phyloP scores from a whole-genome alignment of 106 monocot genomes.

The Acorus calamus region DNA sequence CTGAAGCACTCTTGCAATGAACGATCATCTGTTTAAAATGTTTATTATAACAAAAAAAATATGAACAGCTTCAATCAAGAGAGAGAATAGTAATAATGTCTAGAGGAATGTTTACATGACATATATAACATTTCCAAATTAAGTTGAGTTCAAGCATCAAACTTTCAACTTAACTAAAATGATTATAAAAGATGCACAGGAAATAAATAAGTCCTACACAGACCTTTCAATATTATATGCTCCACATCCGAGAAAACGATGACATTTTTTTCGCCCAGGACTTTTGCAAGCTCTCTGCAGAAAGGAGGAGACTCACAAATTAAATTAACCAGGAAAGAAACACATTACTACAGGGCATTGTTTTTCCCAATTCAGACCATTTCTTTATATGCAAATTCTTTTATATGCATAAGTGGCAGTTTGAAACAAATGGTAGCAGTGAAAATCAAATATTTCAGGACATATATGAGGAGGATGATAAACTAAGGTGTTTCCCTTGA shows the following conservation, averaged over 20 bases:
- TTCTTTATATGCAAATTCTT: too few species aligned
- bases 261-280: constrained; percentile 62
- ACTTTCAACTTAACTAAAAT: background rate
- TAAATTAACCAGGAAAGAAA: constrained; percentile 1
- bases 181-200: background rate
- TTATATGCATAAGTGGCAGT: too few species aligned
- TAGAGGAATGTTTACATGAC: background rate
- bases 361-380: too few species aligned
- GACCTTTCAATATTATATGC: constrained; percentile 73
- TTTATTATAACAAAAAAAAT: background rate
- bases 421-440: too few species aligned
- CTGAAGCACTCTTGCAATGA: constrained; percentile 82
- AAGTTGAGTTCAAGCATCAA: background rate
- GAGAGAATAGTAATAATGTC: background rate
- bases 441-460: too few species aligned
- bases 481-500: too few species aligned
- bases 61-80: background rate
- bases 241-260: constrained; percentile 75
- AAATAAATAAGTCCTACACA: background rate
- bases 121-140: background rate
- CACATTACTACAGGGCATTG: too few species aligned
- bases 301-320: constrained; percentile 4
- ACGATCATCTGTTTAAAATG: constrained; percentile 42
- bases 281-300: constrained; percentile 78
- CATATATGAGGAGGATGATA: too few species aligned